Conservation (phyloP, 2,329 filamentous ascomycete species). For the Aureobasidium subglaciale region DNA sequence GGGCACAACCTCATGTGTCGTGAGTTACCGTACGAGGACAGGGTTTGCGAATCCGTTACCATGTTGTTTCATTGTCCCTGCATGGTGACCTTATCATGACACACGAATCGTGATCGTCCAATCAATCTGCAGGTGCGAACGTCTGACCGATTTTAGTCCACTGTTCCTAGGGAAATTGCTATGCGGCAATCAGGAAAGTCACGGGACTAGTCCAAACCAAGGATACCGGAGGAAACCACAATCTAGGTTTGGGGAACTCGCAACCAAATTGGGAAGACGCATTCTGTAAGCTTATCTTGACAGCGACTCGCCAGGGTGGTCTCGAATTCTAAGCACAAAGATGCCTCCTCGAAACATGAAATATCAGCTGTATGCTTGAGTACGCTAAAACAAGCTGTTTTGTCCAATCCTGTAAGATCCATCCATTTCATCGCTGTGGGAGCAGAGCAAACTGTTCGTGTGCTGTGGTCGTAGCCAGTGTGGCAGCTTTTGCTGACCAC, state of each 20-base stretch:
- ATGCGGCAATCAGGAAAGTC: not conserved
- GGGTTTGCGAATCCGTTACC: conserved; percentile 1
- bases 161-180: conserved; percentile 4
- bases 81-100: conserved; percentile 10
- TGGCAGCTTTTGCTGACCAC: not conserved
- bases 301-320: not conserved
- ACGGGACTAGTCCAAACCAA: not conserved
- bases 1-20: conserved; percentile 5
- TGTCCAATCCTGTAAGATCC: not conserved
- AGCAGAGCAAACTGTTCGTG: too few relatives aligned
- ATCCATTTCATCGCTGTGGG: too few relatives aligned
- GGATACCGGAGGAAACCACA: not conserved
- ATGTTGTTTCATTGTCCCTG: conserved; percentile 5
- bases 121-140: not conserved
- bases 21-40: conserved; percentile 6
- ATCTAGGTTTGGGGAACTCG: conserved; percentile 1
- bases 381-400: not conserved
- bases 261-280: conserved; percentile 4
- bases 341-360: not conserved
- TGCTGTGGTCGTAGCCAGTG: too few relatives aligned
- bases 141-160: conserved; percentile 11
- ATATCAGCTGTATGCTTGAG: not conserved
- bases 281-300: conserved; percentile 7
- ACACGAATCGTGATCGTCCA: not conserved
- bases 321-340: not conserved